These are phyloP conservation scores for Cordyceps farinosa DNA, from an alignment of 2,329 filamentous ascomycete species.

Conservation along the genomic window DNA sequence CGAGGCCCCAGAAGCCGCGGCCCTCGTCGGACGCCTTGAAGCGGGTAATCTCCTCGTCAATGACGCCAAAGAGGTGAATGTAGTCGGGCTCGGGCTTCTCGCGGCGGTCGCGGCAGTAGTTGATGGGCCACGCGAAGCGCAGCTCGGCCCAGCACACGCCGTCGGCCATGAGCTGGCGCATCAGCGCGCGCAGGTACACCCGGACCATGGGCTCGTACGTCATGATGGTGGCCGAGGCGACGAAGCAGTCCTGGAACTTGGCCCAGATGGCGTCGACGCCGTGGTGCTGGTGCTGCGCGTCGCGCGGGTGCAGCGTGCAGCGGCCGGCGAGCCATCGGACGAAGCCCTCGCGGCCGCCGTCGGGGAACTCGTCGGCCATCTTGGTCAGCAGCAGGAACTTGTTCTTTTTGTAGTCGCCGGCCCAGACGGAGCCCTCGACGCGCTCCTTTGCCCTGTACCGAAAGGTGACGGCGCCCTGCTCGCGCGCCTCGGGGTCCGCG, in stretches of 20 bases:
- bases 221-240: constrained; percentile 68
- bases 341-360: constrained; percentile 69
- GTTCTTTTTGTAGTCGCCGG: constrained; percentile 54
- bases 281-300: constrained; percentile 76
- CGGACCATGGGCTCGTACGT: constrained; percentile 91
- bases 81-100: constrained; percentile 66
- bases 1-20: constrained; percentile 75
- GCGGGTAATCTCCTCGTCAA: constrained; percentile 72
- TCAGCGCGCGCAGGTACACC: constrained; percentile 66
- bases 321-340: constrained; percentile 71
- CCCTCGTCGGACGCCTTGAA: constrained; percentile 73
- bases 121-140: constrained; percentile 66
- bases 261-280: constrained; percentile 81
- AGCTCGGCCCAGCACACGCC: constrained; percentile 84
- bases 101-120: constrained; percentile 62
- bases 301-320: constrained; percentile 66
- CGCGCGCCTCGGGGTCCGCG: constrained; percentile 47
- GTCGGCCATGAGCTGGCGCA: constrained; percentile 70
- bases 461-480: constrained; percentile 59
- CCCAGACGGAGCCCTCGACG: constrained; percentile 60
- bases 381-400: constrained; percentile 55
- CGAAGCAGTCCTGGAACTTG: constrained; percentile 74
- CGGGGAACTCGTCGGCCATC: constrained; percentile 72
- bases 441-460: constrained; percentile 49
- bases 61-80: constrained; percentile 64